Evolutionary conservation across 2,329 filamentous ascomycete genomes (phyloP).

Genomic region (Emergomyces pasteurianus): DNA sequence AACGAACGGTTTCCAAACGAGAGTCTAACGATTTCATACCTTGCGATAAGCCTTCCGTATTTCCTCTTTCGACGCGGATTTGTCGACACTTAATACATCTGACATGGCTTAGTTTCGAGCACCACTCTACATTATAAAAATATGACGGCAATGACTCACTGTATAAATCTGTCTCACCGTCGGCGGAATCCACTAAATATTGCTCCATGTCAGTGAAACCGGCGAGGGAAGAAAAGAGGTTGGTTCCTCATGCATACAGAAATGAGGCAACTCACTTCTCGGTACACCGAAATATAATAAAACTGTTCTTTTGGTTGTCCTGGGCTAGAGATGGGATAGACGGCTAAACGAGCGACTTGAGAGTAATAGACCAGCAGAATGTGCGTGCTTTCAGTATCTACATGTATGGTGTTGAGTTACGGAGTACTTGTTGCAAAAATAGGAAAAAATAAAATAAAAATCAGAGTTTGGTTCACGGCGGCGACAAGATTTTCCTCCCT

Average conservation of each 20-base stretch:
- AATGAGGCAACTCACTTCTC: background rate
- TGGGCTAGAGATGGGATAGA: background rate
- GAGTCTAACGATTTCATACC: slow-evolving; percentile 37
- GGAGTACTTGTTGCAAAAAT: background rate
- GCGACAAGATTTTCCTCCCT: background rate
- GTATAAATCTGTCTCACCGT: slow-evolving; percentile 49
- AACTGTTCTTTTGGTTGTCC: background rate
- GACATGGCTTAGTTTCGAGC: slow-evolving; percentile 5
- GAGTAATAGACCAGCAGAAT: background rate
- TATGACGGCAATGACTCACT: slow-evolving; percentile 42
- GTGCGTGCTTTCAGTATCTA: background rate
- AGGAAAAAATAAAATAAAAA: background rate
- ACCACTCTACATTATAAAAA: background rate
- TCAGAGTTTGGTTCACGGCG: background rate
- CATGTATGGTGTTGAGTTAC: background rate
- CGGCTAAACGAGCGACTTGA: slow-evolving; percentile 1
- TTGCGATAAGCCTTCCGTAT: slow-evolving; percentile 96
- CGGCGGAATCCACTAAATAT: slow-evolving; percentile 20
- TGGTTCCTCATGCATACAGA: background rate
- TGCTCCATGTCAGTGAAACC: background rate
- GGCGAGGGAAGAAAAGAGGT: background rate
- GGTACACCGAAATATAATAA: background rate
- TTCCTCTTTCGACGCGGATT: slow-evolving; percentile 60
- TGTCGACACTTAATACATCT: slow-evolving; percentile 72
- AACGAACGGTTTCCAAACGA: background rate